Evolutionary conservation across 2,329 filamentous ascomycete species (phyloP), one percentile per base, ranked within the genome.

Genomic region (Colletotrichum tanaceti): DNA sequence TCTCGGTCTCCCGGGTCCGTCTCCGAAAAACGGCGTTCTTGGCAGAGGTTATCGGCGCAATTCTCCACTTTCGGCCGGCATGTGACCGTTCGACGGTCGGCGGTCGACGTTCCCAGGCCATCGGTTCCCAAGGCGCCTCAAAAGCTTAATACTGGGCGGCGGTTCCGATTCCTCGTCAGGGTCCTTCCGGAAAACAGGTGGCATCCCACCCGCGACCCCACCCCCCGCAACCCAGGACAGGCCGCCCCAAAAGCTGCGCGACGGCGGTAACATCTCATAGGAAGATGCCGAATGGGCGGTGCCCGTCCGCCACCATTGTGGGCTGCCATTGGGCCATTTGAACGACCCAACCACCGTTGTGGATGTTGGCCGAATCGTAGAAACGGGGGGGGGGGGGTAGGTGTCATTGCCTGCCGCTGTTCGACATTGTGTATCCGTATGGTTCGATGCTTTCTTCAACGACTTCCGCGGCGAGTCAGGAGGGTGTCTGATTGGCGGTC

Each of bases 281-380:
- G 53, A 38, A 58, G 54, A 44, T 18, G 35, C 39, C 39, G 38
- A 43, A 65, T 50, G 35, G 35, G 65, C 9, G 61, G n/a, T 59
- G 41, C 54, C 54, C 41, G 49, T 49, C 47, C 65, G 65, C 65
- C 39, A 65, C 52, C 58, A 67, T 68, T 46, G 65, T 65, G 65
- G 65, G 49, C 28, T 47, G 55, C 32, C 53, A 68, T 68, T 65
- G 65, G 61, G 65, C 65, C 65, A 68, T 68, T 55, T 46, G 18
- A 32, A 20, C 52, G 22, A 49, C 44, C 61, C 65, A 68, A 65
- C 65, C 61, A 59, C 50, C 55, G 35, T 24, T 20, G 43, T 49
- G 61, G 61, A 65, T 50, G 11, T 41, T 65, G 61, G 14, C 61
- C 55, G 61, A 68, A 57, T 44, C 44, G 18, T 54, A n/a, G 49